A percentile compares a stretch with the other conserved stretches of the same genome.
Conservation (phyloP, 78 protist species). For the Chrysochromulina parva region DNA sequence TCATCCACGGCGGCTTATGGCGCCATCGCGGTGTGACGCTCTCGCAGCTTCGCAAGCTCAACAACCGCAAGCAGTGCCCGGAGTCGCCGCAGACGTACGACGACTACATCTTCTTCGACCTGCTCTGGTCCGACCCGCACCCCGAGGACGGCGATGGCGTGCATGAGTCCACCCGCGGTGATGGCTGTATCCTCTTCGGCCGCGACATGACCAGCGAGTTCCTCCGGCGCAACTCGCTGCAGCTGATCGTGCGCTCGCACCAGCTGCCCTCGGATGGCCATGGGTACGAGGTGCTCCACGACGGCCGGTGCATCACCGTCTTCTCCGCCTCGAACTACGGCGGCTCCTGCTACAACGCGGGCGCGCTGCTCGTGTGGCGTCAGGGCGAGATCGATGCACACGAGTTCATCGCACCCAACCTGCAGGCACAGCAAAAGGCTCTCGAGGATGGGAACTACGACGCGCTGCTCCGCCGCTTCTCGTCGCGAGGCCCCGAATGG, state of each 20-base stretch:
- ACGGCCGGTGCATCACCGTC: neutral
- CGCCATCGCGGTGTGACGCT: neutral
- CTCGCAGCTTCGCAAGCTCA: neutral
- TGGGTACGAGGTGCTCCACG: neutral
- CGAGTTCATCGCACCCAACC: neutral
- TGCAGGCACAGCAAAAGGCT: neutral
- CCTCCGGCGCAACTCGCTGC: neutral
- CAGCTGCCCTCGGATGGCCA: neutral
- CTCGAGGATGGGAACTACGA: neutral
- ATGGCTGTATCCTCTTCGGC: neutral
- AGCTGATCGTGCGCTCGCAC: neutral
- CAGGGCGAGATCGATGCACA: neutral
- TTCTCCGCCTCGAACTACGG: neutral
- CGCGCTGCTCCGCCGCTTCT: neutral
- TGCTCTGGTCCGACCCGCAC: neutral
- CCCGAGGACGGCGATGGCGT: neutral
- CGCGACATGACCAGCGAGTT: neutral
- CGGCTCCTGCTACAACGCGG: neutral
- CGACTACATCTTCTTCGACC: neutral
- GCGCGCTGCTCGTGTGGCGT: neutral
- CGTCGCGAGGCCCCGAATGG: neutral
- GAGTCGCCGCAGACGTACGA: neutral
- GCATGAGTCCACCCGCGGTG: neutral
- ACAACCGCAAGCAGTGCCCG: neutral
- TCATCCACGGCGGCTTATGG: constrained; percentile 27